Base-by-base conservation (phyloP, 495 filamentous ascomycete species). In the Xylaria castorea region DNA sequence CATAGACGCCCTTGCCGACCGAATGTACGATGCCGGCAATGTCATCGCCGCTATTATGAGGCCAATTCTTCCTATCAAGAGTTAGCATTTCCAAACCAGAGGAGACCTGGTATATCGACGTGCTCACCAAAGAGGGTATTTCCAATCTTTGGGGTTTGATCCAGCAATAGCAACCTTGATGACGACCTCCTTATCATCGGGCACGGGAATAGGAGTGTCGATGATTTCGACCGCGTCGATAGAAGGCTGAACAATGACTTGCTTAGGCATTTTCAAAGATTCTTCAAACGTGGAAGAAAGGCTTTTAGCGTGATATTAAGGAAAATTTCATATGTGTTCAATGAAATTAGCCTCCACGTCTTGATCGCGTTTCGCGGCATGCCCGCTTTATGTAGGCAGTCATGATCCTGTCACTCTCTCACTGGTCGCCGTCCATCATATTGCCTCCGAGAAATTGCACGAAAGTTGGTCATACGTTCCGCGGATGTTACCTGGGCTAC, bases 61-160 rank as follows among this genome's bases (percentile, higher is more conserved):
- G 77, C 62, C 38, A 75, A 50, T 2, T 48, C 55, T n/a, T 75
- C 20, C 61, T 63, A 63, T 40, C 3, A 16, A 8, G 30, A 30
- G 27, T 70, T 44, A 1, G 76, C 72, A n/a, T 81, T 75, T 4
- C 80, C 2, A 5, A 40, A 8, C 18, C 68, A 55, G 46, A 66
- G 36, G 25, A 48, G 63, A 65, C 36, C 55, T 20, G 44, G 1
- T 42, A 27, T 5, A 40, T 22, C 20, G 3, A 30, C 14, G 32
- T 66, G 12, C 34, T 38, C 8, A 66, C 63, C 63, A 66, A 27
- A 46, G 40, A 48, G 40, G 42, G 42, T 48, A 50, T 75, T 92
- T 93, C 92, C 91, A 93, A 80, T 95, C 93, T 76, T 95, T 95
- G 2, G 93, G 93, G 78, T 95, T 95, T 20, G 88, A 89, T 32